Conservation (phyloP, 2,329 filamentous ascomycete species). For the Calcarisporium arbuscula region DNA sequence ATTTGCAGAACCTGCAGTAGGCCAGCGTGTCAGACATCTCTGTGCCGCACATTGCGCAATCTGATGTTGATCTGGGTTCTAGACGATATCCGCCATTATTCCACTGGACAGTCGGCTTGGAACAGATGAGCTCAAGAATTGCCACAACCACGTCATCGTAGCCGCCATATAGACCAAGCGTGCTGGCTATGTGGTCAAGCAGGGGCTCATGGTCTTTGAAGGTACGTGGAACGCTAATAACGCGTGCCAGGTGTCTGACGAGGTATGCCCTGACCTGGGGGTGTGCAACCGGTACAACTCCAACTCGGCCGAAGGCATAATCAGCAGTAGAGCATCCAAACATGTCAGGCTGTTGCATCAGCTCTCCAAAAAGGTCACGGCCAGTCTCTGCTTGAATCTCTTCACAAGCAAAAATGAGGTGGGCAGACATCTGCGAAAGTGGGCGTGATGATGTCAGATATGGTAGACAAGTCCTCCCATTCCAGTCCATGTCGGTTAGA, state of each 20-base stretch:
- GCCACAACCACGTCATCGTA: background rate
- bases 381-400: slow-evolving; percentile 10
- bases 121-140: slow-evolving; percentile 3
- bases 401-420: slow-evolving; percentile 10
- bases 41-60: slow-evolving; percentile 2
- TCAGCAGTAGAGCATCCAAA: slow-evolving; percentile 9
- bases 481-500: slow-evolving; percentile 11
- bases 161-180: slow-evolving; percentile 2
- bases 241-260: slow-evolving; percentile 1
- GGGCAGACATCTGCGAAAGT: slow-evolving; percentile 1
- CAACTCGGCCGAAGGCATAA: slow-evolving; percentile 1
- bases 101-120: slow-evolving; percentile 5
- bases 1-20: slow-evolving; percentile 6
- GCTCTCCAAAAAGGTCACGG: slow-evolving; percentile 10
- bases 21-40: slow-evolving; percentile 4
- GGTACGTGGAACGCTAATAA: slow-evolving; percentile 5
- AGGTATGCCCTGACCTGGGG: slow-evolving; percentile 2
- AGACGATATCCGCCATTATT: slow-evolving; percentile 3
- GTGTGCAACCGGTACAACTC: slow-evolving; percentile 2
- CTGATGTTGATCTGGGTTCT: background rate
- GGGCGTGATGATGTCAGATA: background rate
- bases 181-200: background rate
- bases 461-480: slow-evolving; percentile 10
- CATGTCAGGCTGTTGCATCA: slow-evolving; percentile 7
- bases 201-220: slow-evolving; percentile 1